These are phyloP conservation scores for Aspergillus persii DNA, from an alignment of 2,329 filamentous ascomycete species.

Conservation along the genomic window DNA sequence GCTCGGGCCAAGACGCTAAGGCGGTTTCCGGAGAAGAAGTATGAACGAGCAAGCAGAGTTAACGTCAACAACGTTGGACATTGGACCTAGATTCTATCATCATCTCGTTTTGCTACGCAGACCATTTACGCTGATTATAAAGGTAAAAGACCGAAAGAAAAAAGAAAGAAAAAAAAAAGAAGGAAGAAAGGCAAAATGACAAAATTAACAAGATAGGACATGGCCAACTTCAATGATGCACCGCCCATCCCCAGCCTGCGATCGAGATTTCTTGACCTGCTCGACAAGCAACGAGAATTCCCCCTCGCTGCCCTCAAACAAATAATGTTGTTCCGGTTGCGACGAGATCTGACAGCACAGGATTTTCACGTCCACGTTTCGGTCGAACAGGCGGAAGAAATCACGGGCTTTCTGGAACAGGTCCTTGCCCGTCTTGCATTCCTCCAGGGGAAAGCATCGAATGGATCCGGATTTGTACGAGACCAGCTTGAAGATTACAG, in stretches of 20 bases:
- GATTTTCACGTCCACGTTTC: conserved; percentile 10
- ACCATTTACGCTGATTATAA: conserved; percentile 14
- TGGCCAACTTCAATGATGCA: conserved; percentile 12
- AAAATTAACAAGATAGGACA: conserved; percentile 1
- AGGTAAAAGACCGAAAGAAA: neutral
- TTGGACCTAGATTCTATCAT: too few relatives aligned
- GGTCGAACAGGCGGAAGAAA: conserved; percentile 18
- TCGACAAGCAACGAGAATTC: conserved; percentile 22
- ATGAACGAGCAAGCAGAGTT: neutral
- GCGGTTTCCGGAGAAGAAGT: neutral
- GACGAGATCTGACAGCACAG: conserved; percentile 15
- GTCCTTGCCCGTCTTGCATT: conserved; percentile 12
- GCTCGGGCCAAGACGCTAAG: neutral
- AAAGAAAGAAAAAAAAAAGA: neutral
- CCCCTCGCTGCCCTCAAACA: conserved; percentile 20
- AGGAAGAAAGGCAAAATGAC: neutral
- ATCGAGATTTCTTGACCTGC: conserved; percentile 7
- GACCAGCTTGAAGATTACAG: conserved; percentile 18
- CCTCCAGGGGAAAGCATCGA: conserved; percentile 18
- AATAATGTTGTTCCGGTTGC: conserved; percentile 13
- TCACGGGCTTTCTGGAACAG: conserved; percentile 21
- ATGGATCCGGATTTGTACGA: conserved; percentile 9
- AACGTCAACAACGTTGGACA: too few relatives aligned
- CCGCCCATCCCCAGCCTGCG: neutral
- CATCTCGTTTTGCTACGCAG: conserved; percentile 13